phyloP scores from a whole-genome alignment of 192 early-diverging fungal genomes.

The Podila epigama region DNA sequence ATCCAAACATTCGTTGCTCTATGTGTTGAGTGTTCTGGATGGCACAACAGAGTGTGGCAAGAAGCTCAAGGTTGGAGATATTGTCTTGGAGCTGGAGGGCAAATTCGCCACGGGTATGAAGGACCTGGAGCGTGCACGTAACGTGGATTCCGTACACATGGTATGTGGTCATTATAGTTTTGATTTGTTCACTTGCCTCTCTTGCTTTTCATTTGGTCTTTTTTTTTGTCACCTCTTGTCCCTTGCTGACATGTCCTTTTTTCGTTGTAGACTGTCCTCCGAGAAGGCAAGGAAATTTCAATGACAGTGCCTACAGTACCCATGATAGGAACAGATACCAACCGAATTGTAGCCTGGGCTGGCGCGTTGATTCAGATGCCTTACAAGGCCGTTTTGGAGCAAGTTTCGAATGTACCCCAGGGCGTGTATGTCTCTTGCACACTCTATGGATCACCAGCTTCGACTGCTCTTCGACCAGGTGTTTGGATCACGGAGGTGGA shows the following conservation, averaged over 20 bases:
- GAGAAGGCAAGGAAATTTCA: slow-evolving; percentile 72
- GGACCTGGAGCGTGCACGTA: slow-evolving; percentile 61
- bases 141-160: slow-evolving; percentile 57
- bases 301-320: slow-evolving; percentile 72
- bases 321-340: slow-evolving; percentile 62
- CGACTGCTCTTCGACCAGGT: slow-evolving; percentile 64
- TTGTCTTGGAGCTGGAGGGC: slow-evolving; percentile 74
- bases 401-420: slow-evolving; percentile 67
- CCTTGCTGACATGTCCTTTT: background rate
- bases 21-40: slow-evolving; percentile 67
- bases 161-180: slow-evolving; percentile 28
- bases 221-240: slow-evolving; percentile 1
- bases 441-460: slow-evolving; percentile 69
- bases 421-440: slow-evolving; percentile 71
- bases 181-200: background rate
- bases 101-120: slow-evolving; percentile 66
- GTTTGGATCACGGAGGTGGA: slow-evolving; percentile 83
- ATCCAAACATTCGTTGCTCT: slow-evolving; percentile 62
- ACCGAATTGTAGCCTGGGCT: slow-evolving; percentile 81
- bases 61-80: slow-evolving; percentile 69
- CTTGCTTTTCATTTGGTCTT: background rate
- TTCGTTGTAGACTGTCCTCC: slow-evolving; percentile 61
- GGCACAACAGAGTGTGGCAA: slow-evolving; percentile 57
- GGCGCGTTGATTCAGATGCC: slow-evolving; percentile 82
- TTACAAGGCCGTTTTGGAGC: slow-evolving; percentile 73